Evolutionary conservation across 768 basidiomycete genomes (phyloP).

Genomic region (Hygrophoropsis aurantiaca): DNA sequence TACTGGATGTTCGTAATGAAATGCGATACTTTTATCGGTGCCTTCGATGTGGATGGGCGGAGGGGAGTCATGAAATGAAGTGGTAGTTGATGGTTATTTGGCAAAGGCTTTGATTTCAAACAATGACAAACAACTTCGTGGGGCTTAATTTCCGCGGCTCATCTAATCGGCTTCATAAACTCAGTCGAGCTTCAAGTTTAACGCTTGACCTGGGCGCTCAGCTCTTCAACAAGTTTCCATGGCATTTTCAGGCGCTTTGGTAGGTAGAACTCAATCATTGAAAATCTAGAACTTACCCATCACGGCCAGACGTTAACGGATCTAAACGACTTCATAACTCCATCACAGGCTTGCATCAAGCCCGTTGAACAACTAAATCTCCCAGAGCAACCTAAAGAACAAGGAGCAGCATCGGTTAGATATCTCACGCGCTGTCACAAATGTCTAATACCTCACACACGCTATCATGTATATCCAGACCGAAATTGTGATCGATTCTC

Average conservation of each 20-base stretch:
- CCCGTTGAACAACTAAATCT: constrained; percentile 67
- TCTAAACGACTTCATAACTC: constrained; percentile 95
- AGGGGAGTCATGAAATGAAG: too few species aligned
- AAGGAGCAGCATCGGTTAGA: constrained; percentile 44
- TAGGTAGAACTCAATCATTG: constrained; percentile 32
- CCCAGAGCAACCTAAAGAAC: constrained; percentile 38
- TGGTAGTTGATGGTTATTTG: too few species aligned
- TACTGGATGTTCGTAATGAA: too few species aligned
- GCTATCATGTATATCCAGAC: constrained; percentile 55
- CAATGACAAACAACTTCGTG: too few species aligned
- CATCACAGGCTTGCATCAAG: constrained; percentile 96
- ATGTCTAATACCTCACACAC: constrained; percentile 7
- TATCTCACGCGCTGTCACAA: constrained; percentile 1
- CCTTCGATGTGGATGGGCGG: too few species aligned
- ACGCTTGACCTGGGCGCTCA: too few species aligned
- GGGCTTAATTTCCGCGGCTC: too few species aligned
- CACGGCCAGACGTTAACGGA: constrained; percentile 77
- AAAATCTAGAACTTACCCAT: constrained; percentile 8
- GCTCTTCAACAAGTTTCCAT: too few species aligned
- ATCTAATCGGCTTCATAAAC: too few species aligned
- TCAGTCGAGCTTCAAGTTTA: too few species aligned
- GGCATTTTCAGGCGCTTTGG: constrained; percentile 87
- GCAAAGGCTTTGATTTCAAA: background rate
- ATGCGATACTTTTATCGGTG: too few species aligned
- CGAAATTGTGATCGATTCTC: constrained; percentile 85